Evolutionary conservation across 2,329 filamentous ascomycete genomes (phyloP).

Genomic region (Pseudopithomyces maydicus): DNA sequence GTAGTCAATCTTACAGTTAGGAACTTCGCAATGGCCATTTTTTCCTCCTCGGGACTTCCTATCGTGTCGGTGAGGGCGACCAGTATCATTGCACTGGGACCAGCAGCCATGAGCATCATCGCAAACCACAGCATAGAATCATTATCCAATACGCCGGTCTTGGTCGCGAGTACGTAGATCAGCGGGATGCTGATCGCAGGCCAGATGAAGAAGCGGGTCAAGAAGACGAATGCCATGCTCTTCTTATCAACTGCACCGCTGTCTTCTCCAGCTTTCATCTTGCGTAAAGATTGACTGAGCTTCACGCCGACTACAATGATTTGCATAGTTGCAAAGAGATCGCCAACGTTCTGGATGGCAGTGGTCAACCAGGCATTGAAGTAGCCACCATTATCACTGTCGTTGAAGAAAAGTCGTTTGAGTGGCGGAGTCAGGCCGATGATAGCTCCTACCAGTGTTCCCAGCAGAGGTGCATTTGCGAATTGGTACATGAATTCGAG

Average conservation of each 20-base stretch:
- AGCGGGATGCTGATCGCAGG: constrained; percentile 60
- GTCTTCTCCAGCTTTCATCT: constrained; percentile 51
- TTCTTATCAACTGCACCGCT: constrained; percentile 54
- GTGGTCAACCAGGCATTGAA: constrained; percentile 70
- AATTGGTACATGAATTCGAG: constrained; percentile 56
- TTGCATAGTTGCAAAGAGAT: constrained; percentile 67
- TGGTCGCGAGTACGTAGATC: constrained; percentile 61
- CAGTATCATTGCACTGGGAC: constrained; percentile 60
- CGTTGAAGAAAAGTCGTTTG: constrained; percentile 66
- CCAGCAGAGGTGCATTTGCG: constrained; percentile 66
- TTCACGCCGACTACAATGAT: constrained; percentile 71
- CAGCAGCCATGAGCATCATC: constrained; percentile 65
- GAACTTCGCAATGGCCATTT: constrained; percentile 60
- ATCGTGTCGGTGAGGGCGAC: constrained; percentile 58
- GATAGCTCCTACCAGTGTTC: constrained; percentile 62
- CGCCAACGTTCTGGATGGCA: constrained; percentile 65
- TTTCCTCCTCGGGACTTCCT: constrained; percentile 50
- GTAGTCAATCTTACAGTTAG: constrained; percentile 45
- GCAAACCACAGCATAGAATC: constrained; percentile 71
- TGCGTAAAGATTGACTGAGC: constrained; percentile 59
- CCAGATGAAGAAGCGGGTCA: constrained; percentile 66
- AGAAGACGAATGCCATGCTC: constrained; percentile 57
- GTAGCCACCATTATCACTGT: constrained; percentile 63
- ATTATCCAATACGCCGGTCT: constrained; percentile 55
- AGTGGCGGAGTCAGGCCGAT: constrained; percentile 65